Conservation (phyloP, 78 protist genomes). For the Polysphondylium violaceum region DNA sequence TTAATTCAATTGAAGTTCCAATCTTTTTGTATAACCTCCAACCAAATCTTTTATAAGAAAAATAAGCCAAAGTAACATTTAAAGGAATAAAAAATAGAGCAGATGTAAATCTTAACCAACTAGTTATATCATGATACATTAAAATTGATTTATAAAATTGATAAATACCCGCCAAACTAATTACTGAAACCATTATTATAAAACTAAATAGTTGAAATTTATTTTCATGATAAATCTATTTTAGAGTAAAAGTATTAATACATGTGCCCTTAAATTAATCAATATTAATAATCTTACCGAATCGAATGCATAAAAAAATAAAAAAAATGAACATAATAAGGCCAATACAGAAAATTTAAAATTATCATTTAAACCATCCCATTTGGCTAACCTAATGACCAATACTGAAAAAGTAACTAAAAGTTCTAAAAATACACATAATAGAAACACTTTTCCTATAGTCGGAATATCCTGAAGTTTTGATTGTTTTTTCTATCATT, state of each 20-base stretch:
- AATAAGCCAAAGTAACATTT: not conserved
- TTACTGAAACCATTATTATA: not conserved
- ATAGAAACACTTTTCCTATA: slow-evolving; percentile 20
- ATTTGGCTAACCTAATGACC: not conserved
- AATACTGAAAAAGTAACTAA: slow-evolving; percentile 11
- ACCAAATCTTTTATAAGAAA: slow-evolving; percentile 30
- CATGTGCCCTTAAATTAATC: not conserved
- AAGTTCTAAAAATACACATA: slow-evolving; percentile 16
- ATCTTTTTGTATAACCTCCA: slow-evolving; percentile 46
- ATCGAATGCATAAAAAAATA: slow-evolving; percentile 22
- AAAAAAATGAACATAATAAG: slow-evolving; percentile 3
- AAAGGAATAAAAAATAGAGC: slow-evolving; percentile 17
- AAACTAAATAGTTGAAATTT: slow-evolving; percentile 46
- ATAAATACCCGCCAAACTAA: slow-evolving; percentile 7
- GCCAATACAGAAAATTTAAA: slow-evolving; percentile 10
- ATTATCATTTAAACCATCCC: slow-evolving; percentile 20
- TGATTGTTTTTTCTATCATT: not conserved
- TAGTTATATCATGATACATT: not conserved
- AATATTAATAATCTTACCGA: slow-evolving; percentile 20
- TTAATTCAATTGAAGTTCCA: slow-evolving; percentile 40
- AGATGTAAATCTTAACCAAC: slow-evolving; percentile 9
- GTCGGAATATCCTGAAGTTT: slow-evolving; percentile 22
- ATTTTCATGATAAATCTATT: slow-evolving; percentile 47
- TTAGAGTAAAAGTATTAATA: not conserved
- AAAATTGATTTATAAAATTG: not conserved